Conservation (phyloP, 2,329 filamentous ascomycete species). For the Dryadomyces quercivorus region DNA sequence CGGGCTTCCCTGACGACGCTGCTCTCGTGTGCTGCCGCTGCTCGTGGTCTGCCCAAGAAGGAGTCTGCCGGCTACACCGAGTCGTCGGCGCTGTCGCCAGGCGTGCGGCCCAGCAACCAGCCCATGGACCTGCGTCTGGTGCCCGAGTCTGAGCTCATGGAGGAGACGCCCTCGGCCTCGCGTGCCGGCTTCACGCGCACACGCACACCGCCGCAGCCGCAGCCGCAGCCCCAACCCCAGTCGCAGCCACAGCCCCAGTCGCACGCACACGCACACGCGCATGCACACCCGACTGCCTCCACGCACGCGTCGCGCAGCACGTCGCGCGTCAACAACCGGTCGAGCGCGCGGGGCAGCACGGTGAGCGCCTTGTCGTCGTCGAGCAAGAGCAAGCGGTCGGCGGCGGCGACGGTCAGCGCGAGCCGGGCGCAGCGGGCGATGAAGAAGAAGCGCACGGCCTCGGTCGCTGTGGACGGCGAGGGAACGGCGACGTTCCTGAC, state of each 20-base stretch:
- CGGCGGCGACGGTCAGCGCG: conserved; percentile 6
- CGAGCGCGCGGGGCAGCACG: conserved; percentile 12
- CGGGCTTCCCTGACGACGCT: conserved; percentile 90
- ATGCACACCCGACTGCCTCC: background rate
- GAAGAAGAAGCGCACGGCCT: conserved; percentile 35
- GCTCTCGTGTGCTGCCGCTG: conserved; percentile 87
- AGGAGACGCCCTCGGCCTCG: conserved; percentile 14
- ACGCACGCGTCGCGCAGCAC: conserved; percentile 1
- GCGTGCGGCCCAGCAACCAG: conserved; percentile 34
- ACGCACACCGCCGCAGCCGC: background rate
- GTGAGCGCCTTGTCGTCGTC: conserved; percentile 1
- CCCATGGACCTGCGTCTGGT: conserved; percentile 48
- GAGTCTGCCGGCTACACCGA: conserved; percentile 27
- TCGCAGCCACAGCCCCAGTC: background rate
- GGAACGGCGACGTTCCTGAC: conserved; percentile 30
- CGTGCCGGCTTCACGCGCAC: too few relatives aligned
- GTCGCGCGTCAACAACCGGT: background rate
- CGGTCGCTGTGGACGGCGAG: conserved; percentile 21
- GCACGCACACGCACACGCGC: background rate
- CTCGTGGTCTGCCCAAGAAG: conserved; percentile 64
- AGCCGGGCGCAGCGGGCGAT: background rate
- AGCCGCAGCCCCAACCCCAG: background rate
- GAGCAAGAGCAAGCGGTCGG: conserved; percentile 1
- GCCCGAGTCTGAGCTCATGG: conserved; percentile 47
- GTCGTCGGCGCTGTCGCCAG: conserved; percentile 20